Percentiles rank a stretch among this genome's conserved stretches.
Conservation (phyloP, 495 filamentous ascomycete species). For the Lineolata rhizophorae region DNA sequence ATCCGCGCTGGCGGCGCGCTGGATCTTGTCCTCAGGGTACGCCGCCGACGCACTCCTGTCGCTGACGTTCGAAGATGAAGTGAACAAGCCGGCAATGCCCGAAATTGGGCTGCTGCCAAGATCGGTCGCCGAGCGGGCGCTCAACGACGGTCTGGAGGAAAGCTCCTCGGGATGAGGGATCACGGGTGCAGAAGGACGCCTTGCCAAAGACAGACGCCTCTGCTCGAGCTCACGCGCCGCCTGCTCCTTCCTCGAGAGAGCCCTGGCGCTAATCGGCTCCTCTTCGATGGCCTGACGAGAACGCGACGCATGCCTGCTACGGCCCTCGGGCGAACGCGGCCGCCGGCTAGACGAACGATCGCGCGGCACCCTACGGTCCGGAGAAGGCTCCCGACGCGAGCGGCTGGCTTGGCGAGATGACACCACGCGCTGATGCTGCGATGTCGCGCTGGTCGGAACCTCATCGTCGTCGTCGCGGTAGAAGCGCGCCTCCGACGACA, state of each 20-base stretch:
- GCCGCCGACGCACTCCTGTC: no score
- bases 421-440: no score
- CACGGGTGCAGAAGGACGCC: conserved; percentile 52
- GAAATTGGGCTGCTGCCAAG: neutral
- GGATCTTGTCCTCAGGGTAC: neutral
- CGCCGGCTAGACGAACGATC: conserved; percentile 10
- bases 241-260: conserved; percentile 32
- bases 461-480: conserved; percentile 6
- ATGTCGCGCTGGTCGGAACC: no score
- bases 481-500: conserved; percentile 24
- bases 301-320: no score
- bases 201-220: conserved; percentile 57
- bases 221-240: conserved; percentile 77
- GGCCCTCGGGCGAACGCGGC: no score
- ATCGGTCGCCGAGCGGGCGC: neutral
- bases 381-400: conserved; percentile 24
- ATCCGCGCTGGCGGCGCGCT: conserved; percentile 7
- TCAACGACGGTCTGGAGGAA: no score
- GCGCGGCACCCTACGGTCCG: conserved; percentile 12
- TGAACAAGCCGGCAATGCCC: neutral
- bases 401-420: conserved; percentile 23
- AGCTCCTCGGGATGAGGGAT: conserved; percentile 60
- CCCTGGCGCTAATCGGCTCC: neutral
- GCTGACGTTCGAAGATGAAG: no score
- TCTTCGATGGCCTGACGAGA: neutral